Percentiles rank a stretch among this genome's conserved stretches.
These are phyloP conservation scores for Populus hybrid DNA, from an alignment of 441 rosid genomes.

Conservation along the genomic window DNA sequence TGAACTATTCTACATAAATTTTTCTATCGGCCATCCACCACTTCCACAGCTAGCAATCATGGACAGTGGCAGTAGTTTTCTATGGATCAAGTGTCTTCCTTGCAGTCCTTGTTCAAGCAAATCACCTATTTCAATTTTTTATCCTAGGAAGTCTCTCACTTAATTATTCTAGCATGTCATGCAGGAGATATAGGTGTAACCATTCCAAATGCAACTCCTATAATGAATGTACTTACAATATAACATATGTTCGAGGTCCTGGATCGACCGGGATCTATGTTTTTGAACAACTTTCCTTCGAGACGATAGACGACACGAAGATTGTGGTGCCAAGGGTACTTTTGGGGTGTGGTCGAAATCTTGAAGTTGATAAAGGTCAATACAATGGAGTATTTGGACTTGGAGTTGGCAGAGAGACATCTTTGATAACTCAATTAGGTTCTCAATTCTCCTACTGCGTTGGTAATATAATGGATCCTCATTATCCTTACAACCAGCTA, in stretches of 20 bases:
- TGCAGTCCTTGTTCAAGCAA: slow-evolving; percentile 30
- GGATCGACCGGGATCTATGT: slow-evolving; percentile 35
- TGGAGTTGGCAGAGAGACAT: slow-evolving; percentile 26
- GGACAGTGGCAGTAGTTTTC: slow-evolving; percentile 55
- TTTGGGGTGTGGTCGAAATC: slow-evolving; percentile 45
- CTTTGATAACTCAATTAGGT: slow-evolving; percentile 29
- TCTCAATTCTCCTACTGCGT: slow-evolving; percentile 51
- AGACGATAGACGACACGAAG: slow-evolving; percentile 36
- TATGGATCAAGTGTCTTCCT: slow-evolving; percentile 56
- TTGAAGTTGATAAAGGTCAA: slow-evolving; percentile 17
- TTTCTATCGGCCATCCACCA: slow-evolving; percentile 53
- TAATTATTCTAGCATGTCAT: slow-evolving; percentile 34
- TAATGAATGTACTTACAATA: slow-evolving; percentile 32
- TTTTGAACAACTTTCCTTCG: slow-evolving; percentile 38
- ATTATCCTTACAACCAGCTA: slow-evolving; percentile 34
- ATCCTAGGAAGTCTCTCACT: slow-evolving; percentile 53
- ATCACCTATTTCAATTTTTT: slow-evolving; percentile 22
- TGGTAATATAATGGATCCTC: slow-evolving; percentile 35
- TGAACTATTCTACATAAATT: slow-evolving; percentile 33
- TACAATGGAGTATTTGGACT: slow-evolving; percentile 48
- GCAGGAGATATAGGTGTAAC: slow-evolving; percentile 21
- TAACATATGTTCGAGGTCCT: slow-evolving; percentile 24
- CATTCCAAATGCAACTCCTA: slow-evolving; percentile 18
- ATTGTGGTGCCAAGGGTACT: slow-evolving; percentile 17
- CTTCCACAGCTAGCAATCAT: slow-evolving; percentile 42